A percentile compares a stretch with the other conserved stretches of the same genome.
Evolutionary conservation across 208 protist genomes (phyloP).

Genomic region (Leishmania guyanensis): DNA sequence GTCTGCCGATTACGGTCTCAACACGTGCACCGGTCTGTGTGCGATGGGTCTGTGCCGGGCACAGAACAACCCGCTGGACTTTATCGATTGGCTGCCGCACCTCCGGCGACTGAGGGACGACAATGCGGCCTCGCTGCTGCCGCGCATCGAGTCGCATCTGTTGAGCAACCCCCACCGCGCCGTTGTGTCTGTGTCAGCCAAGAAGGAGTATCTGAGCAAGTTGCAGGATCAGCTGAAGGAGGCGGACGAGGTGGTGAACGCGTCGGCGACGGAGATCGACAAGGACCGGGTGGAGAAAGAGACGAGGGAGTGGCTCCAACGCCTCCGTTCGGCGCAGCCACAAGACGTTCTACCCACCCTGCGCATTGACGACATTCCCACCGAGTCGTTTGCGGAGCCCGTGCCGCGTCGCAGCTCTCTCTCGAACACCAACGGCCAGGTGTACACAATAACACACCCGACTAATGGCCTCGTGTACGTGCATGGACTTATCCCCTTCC

Average conservation of each 20-base stretch:
- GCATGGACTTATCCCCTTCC: conserved; percentile 81
- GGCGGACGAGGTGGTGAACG: conserved; percentile 65
- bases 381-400: conserved; percentile 75
- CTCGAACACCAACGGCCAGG: conserved; percentile 9
- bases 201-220: conserved; percentile 63
- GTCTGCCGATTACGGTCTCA: conserved; percentile 84
- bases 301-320: conserved; percentile 66
- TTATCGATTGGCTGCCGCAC: conserved; percentile 89
- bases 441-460: conserved; percentile 68
- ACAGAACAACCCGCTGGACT: conserved; percentile 78
- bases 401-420: conserved; percentile 36
- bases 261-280: conserved; percentile 48
- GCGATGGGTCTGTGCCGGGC: conserved; percentile 73
- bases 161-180: conserved; percentile 76
- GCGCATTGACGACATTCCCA: conserved; percentile 76
- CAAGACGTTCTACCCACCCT: conserved; percentile 83
- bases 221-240: conserved; percentile 62
- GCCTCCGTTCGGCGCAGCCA: conserved; percentile 67
- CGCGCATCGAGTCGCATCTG: conserved; percentile 63
- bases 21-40: conserved; percentile 76
- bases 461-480: conserved; percentile 93
- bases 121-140: conserved; percentile 64
- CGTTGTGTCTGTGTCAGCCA: conserved; percentile 68
- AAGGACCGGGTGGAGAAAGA: conserved; percentile 60
- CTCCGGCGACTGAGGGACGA: conserved; percentile 56